Base-by-base conservation (phyloP, 495 filamentous ascomycete species). In the Peziza echinospora region DNA sequence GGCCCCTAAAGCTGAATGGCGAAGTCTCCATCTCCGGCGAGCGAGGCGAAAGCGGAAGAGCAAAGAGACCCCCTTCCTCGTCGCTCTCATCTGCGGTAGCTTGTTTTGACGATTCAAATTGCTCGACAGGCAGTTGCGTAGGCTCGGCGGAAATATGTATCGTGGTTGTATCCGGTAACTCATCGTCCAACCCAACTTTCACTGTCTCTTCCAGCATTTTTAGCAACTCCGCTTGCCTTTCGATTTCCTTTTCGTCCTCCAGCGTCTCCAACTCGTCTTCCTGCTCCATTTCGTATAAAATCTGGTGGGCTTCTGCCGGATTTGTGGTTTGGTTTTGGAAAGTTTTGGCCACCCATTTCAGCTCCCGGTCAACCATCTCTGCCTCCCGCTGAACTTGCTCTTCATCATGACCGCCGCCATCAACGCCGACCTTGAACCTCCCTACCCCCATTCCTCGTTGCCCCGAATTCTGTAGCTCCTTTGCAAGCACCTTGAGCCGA, bases 311-410 rank as follows among this genome's bases (percentile, higher is more conserved):
- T n/a, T n/a, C n/a, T n/a, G n/a, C n/a, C n/a, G n/a, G n/a, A n/a
- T n/a, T 34, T 34, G 28, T 34, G 13, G 21, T 21, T 24, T 19
- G 11, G 13, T 21, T 21, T 11, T 16, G 41, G 47, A 59, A 59
- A 5, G 45, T 43, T 26, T 59, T 56, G 8, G 41, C 44, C 4
- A 59, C 56, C 56, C 56, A 59, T 22, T 53, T 53, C 45, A 56
- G 55, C 37, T 59, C 56, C 44, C 58, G 52, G 17, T 52, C 56
- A 16, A 59, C 56, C 56, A 59, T 59, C 56, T 56, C 58, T 7
- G 52, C 56, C 42, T 59, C 56, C 10, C 56, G 47, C 6, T 56
- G 49, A n/a, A 59, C 52, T 5, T 52, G 52, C 26, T 59, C 56
- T 24, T 59, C 56, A 22, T 59, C 56, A 56, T 59, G 58, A 5